Evolutionary conservation across 2,329 filamentous ascomycete species (phyloP).

Genomic region (Colletotrichum falcatum): DNA sequence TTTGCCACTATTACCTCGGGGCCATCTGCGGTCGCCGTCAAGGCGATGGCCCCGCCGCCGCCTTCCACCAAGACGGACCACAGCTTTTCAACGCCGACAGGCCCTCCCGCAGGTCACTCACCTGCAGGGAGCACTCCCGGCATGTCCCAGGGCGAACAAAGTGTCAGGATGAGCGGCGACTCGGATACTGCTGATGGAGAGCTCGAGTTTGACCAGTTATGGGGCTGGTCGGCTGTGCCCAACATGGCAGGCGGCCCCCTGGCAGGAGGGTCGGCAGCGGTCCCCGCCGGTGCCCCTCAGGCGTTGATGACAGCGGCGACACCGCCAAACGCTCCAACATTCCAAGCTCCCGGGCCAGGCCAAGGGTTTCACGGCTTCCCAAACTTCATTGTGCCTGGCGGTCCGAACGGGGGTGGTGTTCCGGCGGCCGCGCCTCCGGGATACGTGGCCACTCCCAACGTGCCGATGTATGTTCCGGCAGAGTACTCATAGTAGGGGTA

Average conservation of each 20-base stretch:
- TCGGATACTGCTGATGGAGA: constrained; percentile 48
- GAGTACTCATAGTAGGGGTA: constrained; percentile 27
- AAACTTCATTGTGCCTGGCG: constrained; percentile 19
- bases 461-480: constrained; percentile 35
- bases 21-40: not conserved
- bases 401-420: constrained; percentile 8
- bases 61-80: constrained; percentile 36
- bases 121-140: constrained; percentile 38
- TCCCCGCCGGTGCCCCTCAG: not conserved
- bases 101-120: constrained; percentile 34
- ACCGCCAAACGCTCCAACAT: constrained; percentile 10
- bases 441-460: constrained; percentile 22
- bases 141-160: constrained; percentile 39
- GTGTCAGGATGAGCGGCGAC: constrained; percentile 30
- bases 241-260: constrained; percentile 1
- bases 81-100: constrained; percentile 24
- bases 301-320: not conserved
- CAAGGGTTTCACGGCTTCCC: constrained; percentile 22
- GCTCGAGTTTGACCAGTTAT: constrained; percentile 54
- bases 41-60: constrained; percentile 34
- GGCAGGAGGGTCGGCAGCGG: not conserved
- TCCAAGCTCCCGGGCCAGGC: constrained; percentile 13
- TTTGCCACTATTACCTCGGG: constrained; percentile 14
- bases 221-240: constrained; percentile 44
- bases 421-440: constrained; percentile 4